Base-by-base conservation (phyloP, 768 basidiomycete species). In the Hysterangium stoloniferum region DNA sequence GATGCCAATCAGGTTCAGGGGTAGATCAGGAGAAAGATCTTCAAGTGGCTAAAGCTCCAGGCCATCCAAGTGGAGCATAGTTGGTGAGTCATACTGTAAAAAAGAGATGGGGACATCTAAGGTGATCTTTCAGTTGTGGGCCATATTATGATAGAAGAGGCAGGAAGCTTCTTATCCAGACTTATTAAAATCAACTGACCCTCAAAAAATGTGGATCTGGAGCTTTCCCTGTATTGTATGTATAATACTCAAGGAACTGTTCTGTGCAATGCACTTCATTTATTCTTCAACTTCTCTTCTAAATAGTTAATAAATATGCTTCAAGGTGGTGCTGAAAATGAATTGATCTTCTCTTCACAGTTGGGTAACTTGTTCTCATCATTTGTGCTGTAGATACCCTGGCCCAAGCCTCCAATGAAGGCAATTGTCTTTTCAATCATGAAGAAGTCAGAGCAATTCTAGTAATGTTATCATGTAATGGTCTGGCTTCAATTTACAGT, bases 291-390 rank as follows among this genome's bases (percentile, higher is more conserved):
- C n/a, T n/a, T n/a, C n/a, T n/a, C n/a, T n/a, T n/a, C n/a, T n/a
- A n/a, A n/a, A n/a, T n/a, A n/a, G n/a, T n/a, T n/a, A n/a, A n/a
- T n/a, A n/a, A n/a, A n/a, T n/a, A n/a, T n/a, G n/a, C 17, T 28
- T 25, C 70, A 94, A 6, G 93, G 93, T 20, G 96, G 96, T 0
- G 62, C 96, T 37, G 80, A 82, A 62, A 84, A 87, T 56, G 96
- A 99, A 59, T 96, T 98, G 64, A 80, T 99, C 44, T 96, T 94
- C 68, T 84, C 86, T 54, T 80, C 91, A 22, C 77, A 96, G 25
- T 66, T 95, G 71, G 96, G 98, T 66, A 99, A 99, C 64, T 75
- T 86, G 40, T 80, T 93, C 57, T 97, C 90, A 8, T 92, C 89
- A 22, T 96, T 89, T 84, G 83, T 52, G 91, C 95, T n/a, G 80